phyloP scores from a whole-genome alignment of 1,284 basidiomycete species.

The Uromyces viciae-fabae region DNA sequence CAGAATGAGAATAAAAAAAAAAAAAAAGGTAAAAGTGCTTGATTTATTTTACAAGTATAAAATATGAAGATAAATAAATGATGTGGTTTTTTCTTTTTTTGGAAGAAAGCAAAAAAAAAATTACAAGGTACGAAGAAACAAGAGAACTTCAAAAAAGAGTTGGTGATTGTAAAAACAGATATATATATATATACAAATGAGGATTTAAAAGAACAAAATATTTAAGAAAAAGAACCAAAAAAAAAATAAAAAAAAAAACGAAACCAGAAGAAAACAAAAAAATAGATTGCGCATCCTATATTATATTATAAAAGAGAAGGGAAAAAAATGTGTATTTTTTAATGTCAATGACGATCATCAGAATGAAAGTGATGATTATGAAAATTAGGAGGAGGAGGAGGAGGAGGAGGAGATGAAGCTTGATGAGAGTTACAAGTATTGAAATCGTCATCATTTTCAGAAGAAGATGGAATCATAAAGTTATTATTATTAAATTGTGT shows the following conservation, averaged over 20 bases:
- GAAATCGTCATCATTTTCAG: background rate
- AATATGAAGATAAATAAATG: background rate
- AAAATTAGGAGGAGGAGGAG: background rate
- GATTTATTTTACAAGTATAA: background rate
- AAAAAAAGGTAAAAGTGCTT: background rate
- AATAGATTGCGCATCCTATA: no score
- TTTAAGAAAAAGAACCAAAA: no score
- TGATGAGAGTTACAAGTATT: slow-evolving; percentile 6
- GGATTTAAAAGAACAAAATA: no score
- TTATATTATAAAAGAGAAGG: background rate
- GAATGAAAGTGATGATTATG: background rate
- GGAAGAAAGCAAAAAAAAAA: background rate
- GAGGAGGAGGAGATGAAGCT: background rate
- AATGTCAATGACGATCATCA: background rate
- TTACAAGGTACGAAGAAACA: background rate
- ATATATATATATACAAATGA: no score
- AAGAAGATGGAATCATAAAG: background rate
- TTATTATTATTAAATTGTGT: background rate
- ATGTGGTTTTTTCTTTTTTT: background rate
- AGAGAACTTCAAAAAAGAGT: background rate
- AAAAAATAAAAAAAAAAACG: no score
- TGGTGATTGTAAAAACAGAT: background rate
- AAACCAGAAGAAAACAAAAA: no score
- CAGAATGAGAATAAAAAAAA: background rate
- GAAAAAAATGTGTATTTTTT: slow-evolving; percentile 12